Percentiles rank a stretch among this genome's conserved stretches.
phyloP scores from a whole-genome alignment of 805 yeast genomes.

The Candida lessepsii region DNA sequence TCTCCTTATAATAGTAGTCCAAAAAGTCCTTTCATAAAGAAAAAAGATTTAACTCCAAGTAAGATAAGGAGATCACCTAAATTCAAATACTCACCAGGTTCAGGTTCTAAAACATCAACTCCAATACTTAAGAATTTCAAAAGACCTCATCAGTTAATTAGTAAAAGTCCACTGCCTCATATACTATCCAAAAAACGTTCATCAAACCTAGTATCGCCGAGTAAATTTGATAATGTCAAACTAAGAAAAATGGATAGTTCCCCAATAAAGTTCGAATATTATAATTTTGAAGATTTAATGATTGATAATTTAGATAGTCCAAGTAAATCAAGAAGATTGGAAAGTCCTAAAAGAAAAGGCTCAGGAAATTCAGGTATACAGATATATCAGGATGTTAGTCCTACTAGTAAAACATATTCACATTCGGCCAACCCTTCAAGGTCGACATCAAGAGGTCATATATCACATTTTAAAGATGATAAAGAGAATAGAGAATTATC shows the following conservation, averaged over 20 bases:
- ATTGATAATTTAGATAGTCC: slow-evolving; percentile 30
- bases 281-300: slow-evolving; percentile 27
- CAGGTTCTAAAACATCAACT: slow-evolving; percentile 11
- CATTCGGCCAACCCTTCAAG: not conserved
- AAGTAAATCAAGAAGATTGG: slow-evolving; percentile 27
- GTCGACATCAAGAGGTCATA: not conserved
- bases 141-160: slow-evolving; percentile 43
- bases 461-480: slow-evolving; percentile 21
- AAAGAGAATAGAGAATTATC: slow-evolving; percentile 38
- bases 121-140: slow-evolving; percentile 34
- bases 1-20: slow-evolving; percentile 15
- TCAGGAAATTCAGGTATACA: slow-evolving; percentile 21
- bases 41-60: slow-evolving; percentile 3
- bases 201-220: slow-evolving; percentile 4
- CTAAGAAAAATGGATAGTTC: slow-evolving; percentile 32
- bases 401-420: not conserved
- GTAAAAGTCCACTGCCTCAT: slow-evolving; percentile 43
- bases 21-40: not conserved
- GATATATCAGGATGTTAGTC: slow-evolving; percentile 24
- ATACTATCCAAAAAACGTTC: slow-evolving; percentile 10
- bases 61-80: slow-evolving; percentile 15
- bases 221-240: slow-evolving; percentile 19
- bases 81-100: not conserved
- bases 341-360: slow-evolving; percentile 31
- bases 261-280: slow-evolving; percentile 24